Evolutionary conservation across 371 early-diverging fungal species (phyloP), one percentile per base, ranked within the genome.

Genomic region (Encephalitozoon hellem): DNA sequence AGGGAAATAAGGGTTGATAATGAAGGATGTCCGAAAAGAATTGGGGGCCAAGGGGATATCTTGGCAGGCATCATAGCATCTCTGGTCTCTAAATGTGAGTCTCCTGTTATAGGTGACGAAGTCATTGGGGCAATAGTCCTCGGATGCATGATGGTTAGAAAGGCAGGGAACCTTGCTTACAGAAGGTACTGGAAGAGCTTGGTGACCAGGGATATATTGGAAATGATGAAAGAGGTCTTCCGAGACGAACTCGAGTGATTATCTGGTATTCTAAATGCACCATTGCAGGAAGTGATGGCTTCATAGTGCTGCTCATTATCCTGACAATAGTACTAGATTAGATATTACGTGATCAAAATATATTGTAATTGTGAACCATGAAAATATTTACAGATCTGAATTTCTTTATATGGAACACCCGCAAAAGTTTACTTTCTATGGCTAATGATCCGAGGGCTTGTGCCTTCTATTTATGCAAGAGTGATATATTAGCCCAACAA

Each of bases 1-100:
- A 64, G 9, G 9, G 41, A 67, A 32, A 54, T 65, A 8, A 43
- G 26, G 8, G 28, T 79, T 23, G 21, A 43, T 9, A 68, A 87
- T 87, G 64, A 86, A 77, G 91, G 92, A 18, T 90, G 91, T 1
- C 82, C 89, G 34, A 90, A 93, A 72, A 87, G 97, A n/a, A 92
- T 93, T 79, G 95, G 96, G 12, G 96, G 97, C 5, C 96, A 94
- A 83, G 97, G 97, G 12, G 97, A 97, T 83, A 86, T 97, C n/a
- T 85, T 96, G 25, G 86, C 91, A 15, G 97, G 97, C 1, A 79
- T 89, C 9, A 76, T 93, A 28, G 92, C 91, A 23, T 54, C 79
- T 4, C 26, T 72, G 18, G 25, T 82, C n/a, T 70, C 67, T 11
- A 54, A 54, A 45, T 26, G 34, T 0, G 55, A 68, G 11, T 21